phyloP scores from a whole-genome alignment of 257 asterid species.

The Penstemon davidsonii region DNA sequence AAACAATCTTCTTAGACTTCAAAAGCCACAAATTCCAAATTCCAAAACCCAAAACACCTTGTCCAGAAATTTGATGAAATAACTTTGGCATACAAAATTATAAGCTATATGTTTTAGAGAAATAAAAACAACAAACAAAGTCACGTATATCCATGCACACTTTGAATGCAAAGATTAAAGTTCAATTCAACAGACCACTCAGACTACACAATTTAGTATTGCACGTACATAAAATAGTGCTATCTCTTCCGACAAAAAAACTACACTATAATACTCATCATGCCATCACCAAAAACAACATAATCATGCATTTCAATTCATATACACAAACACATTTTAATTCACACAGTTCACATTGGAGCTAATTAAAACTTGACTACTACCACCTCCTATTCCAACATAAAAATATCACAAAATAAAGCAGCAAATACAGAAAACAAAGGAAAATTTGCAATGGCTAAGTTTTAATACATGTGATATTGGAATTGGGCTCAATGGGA shows the following conservation, averaged over 20 bases:
- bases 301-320: background rate
- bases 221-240: background rate
- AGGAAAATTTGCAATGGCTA: background rate
- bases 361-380: constrained; percentile 2
- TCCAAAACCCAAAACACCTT: background rate
- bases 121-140: too few species aligned
- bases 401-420: background rate
- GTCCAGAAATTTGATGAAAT: background rate
- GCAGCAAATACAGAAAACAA: background rate
- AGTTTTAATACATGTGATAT: constrained; percentile 55
- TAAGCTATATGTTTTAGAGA: too few species aligned
- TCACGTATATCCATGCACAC: background rate
- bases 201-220: constrained; percentile 12
- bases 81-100: background rate
- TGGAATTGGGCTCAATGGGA: constrained; percentile 47
- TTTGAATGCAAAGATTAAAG: background rate
- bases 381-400: background rate
- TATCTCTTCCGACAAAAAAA: background rate
- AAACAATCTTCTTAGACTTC: too few species aligned
- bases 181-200: background rate
- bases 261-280: background rate
- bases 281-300: background rate
- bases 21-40: background rate
- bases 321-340: background rate
- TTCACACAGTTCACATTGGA: background rate